Evolutionary conservation across 768 basidiomycete genomes (phyloP).

Genomic region (Filobasidium wieringae): DNA sequence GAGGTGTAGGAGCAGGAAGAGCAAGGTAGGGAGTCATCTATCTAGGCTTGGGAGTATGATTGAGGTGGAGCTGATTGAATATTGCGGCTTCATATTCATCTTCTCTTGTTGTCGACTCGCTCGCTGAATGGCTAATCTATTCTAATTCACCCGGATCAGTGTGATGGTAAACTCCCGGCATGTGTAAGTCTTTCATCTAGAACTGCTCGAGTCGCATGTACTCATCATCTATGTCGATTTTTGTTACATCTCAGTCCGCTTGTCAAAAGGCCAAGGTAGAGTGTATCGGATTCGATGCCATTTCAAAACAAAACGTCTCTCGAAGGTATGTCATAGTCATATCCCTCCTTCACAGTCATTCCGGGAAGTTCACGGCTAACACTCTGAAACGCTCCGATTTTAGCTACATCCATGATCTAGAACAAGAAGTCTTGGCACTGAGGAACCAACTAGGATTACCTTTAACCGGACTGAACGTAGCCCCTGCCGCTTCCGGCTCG

Average conservation of each 20-base stretch:
- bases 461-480: background rate
- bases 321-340: slow-evolving; percentile 28
- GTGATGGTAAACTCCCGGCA: slow-evolving; percentile 40
- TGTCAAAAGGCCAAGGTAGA: slow-evolving; percentile 40
- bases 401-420: slow-evolving; percentile 39
- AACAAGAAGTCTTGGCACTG: slow-evolving; percentile 37
- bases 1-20: slow-evolving; percentile 36
- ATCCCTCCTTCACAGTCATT: background rate
- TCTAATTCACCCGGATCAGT: no score
- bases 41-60: background rate
- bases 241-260: slow-evolving; percentile 12
- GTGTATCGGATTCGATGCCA: slow-evolving; percentile 41
- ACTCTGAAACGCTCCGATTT: background rate
- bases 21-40: slow-evolving; percentile 17
- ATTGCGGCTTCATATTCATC: no score
- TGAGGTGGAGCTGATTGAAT: background rate
- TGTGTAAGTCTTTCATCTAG: slow-evolving; percentile 21
- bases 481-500: background rate
- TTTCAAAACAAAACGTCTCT: slow-evolving; percentile 39
- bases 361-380: background rate
- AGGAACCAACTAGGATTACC: slow-evolving; percentile 27
- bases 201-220: no score
- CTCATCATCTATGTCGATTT: background rate
- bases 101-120: no score
- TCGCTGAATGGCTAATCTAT: no score